Conservation (phyloP, 345 rosid species). For the Physaria fendleri region DNA sequence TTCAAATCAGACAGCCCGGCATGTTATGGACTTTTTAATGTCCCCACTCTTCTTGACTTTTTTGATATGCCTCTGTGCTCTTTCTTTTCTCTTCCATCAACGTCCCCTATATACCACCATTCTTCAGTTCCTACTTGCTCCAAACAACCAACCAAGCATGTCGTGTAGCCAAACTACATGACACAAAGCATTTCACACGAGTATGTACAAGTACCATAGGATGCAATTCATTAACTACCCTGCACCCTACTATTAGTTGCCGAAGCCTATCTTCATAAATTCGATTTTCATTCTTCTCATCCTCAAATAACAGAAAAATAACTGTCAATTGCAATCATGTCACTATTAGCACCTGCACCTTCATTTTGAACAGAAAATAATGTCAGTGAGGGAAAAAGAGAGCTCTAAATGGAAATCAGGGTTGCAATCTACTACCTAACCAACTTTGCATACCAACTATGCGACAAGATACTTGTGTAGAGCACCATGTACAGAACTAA, state of each 20-base stretch:
- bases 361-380: neutral
- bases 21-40: neutral
- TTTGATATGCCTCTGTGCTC: neutral
- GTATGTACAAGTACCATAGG: neutral
- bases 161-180: neutral
- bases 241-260: neutral
- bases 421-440: neutral
- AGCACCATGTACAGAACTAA: constrained; percentile 19
- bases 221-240: constrained; percentile 2
- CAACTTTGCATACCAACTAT: neutral
- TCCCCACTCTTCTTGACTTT: neutral
- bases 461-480: constrained; percentile 1
- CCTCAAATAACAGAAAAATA: neutral
- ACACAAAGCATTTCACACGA: neutral
- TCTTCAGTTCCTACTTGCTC: neutral
- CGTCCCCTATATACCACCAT: neutral
- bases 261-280: constrained; percentile 1
- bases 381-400: neutral
- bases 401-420: neutral
- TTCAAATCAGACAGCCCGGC: neutral
- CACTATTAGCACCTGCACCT: constrained; percentile 3
- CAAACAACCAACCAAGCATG: constrained; percentile 3
- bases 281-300: neutral
- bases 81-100: constrained; percentile 1
- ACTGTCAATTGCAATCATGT: neutral